These are phyloP conservation scores for Aspergillus conjunctus DNA, from an alignment of 495 filamentous ascomycete genomes.

Conservation along the genomic window DNA sequence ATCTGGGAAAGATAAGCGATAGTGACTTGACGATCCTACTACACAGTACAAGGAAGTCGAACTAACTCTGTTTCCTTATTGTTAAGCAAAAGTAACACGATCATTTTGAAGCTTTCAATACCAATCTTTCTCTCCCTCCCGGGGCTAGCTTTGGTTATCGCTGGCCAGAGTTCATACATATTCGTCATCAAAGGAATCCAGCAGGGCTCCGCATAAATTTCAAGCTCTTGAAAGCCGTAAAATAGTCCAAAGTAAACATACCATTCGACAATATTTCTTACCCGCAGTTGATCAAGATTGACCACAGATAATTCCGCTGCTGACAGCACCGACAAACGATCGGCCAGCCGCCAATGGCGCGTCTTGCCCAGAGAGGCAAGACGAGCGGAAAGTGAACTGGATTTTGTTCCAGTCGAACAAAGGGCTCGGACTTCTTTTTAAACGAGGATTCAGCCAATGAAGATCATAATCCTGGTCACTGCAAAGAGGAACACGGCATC, in stretches of 20 bases:
- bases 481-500: not conserved
- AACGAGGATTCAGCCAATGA: conserved; percentile 1
- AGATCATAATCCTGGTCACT: conserved; percentile 1
- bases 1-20: not conserved
- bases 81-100: too few species aligned
- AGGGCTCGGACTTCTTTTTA: not conserved
- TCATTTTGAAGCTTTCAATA: too few species aligned
- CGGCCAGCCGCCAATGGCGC: not conserved
- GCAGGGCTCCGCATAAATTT: too few species aligned
- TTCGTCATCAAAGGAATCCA: too few species aligned
- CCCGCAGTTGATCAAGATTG: not conserved
- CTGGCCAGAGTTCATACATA: too few species aligned
- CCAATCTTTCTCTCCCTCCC: too few species aligned
- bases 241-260: not conserved
- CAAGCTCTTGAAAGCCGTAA: not conserved
- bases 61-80: too few species aligned
- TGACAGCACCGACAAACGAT: not conserved
- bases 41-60: too few species aligned
- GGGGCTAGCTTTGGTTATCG: too few species aligned
- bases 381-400: not conserved
- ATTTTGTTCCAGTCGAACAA: not conserved
- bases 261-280: not conserved
- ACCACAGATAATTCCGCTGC: not conserved
- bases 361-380: not conserved
- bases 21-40: not conserved